phyloP scores from a whole-genome alignment of 306 rosid genomes.

The Pueraria montana region DNA sequence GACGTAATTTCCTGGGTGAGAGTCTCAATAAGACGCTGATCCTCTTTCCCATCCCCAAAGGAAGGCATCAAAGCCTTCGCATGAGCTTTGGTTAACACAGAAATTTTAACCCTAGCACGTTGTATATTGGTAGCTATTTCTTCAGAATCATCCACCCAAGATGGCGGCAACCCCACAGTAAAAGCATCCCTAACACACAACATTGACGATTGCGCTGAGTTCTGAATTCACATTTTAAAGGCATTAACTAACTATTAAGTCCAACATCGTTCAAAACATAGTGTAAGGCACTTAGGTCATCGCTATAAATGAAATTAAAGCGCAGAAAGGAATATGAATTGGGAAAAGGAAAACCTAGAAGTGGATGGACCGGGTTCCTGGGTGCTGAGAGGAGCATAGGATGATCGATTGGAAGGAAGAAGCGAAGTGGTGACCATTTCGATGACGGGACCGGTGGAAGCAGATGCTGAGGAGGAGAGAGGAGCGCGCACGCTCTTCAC shows the following conservation, averaged over 20 bases:
- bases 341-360: conserved; percentile 41
- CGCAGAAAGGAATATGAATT: neutral
- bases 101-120: conserved; percentile 64
- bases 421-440: conserved; percentile 77
- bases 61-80: conserved; percentile 81
- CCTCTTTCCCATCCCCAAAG: conserved; percentile 79
- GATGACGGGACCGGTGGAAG: conserved; percentile 72
- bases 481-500: conserved; percentile 82
- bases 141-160: conserved; percentile 90
- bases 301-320: conserved; percentile 12
- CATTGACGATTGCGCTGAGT: neutral
- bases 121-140: conserved; percentile 71
- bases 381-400: conserved; percentile 78
- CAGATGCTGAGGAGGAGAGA: conserved; percentile 68
- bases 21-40: conserved; percentile 68
- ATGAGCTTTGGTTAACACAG: conserved; percentile 76
- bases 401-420: conserved; percentile 67
- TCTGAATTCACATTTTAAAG: neutral
- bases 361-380: conserved; percentile 75
- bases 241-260: neutral
- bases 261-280: neutral
- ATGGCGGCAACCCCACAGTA: conserved; percentile 80
- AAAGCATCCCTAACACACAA: conserved; percentile 66
- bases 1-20: conserved; percentile 76
- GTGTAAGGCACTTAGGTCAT: neutral